Evolutionary conservation across 2,329 filamentous ascomycete genomes (phyloP).

Genomic region (Sordariomycetes sp.): DNA sequence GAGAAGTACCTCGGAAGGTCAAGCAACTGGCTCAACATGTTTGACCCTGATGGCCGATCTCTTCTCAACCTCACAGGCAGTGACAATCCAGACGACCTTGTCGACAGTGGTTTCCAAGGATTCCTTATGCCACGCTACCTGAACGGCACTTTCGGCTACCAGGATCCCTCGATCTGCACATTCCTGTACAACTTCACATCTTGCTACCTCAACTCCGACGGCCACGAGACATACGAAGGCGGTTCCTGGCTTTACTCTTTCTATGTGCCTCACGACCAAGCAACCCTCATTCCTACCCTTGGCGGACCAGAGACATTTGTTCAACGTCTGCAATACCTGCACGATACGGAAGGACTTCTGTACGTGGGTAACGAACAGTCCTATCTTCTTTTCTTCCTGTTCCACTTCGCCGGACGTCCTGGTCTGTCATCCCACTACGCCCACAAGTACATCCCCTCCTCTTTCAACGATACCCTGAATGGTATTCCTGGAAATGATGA

Average conservation of each 20-base stretch:
- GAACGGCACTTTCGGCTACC: constrained; percentile 56
- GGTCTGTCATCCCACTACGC: constrained; percentile 43
- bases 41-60: constrained; percentile 26
- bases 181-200: constrained; percentile 36
- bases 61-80: constrained; percentile 25
- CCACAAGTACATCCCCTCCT: constrained; percentile 56
- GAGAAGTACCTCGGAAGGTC: constrained; percentile 53
- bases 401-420: constrained; percentile 60
- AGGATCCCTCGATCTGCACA: constrained; percentile 36
- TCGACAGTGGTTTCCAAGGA: constrained; percentile 1
- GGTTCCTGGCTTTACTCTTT: constrained; percentile 58
- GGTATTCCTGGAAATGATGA: constrained; percentile 51
- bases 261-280: constrained; percentile 59
- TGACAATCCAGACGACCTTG: background rate
- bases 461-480: constrained; percentile 55
- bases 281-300: constrained; percentile 38
- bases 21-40: constrained; percentile 64
- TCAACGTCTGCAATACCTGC: constrained; percentile 52
- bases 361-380: constrained; percentile 59
- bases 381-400: constrained; percentile 42
- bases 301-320: constrained; percentile 49
- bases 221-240: constrained; percentile 54
- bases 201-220: constrained; percentile 39
- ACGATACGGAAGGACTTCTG: constrained; percentile 50
- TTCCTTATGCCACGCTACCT: constrained; percentile 48